Evolutionary conservation across 257 asterid species (phyloP), one percentile per base, ranked within the genome.

Genomic region (Solanum pinnatisectum): DNA sequence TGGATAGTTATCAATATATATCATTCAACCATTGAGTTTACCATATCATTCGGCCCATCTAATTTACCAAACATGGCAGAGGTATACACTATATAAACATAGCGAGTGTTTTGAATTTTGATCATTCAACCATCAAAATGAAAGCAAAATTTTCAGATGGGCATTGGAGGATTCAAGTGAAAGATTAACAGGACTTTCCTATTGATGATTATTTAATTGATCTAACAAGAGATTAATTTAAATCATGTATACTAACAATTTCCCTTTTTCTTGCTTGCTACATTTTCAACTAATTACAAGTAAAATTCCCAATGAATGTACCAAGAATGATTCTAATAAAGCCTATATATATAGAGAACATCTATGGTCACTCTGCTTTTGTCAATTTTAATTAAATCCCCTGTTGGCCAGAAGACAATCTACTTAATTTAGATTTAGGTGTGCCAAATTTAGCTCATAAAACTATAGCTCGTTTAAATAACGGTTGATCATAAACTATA

Each of bases 181-280:
- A 83, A 83, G 97, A 94, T 65, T 92, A 6, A 90, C 92, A 86
- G 87, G 89, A 67, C 10, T 42, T 30, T 73, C 30, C 3, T 72
- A 1, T 44, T 87, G n/a, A 87, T 70, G 82, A 52, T 49, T 49
- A 49, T 49, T 49, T 49, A 14, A 49, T 15, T 49, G 59, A 49
- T 49, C 3, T 49, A 49, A 14, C 23, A 16, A 16, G 60, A 49
- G 60, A 49, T 30, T 14, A 70, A 32, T 65, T 40, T 18, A 23
- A 25, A 65, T 25, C 25, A 27, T 25, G 27, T 77, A 52, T 36
- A 18, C 59, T 73, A 25, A 59, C 79, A 39, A 39, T 37, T 13
- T 87, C 67, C 14, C 13, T 32, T 30, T 30, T 32, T 70, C 20
- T 27, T 65, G 37, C 23, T 30, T 71, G 42, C 42, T 32, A 32